Conservation (phyloP, 2,329 filamentous ascomycete genomes). For the Elsinoe perseae region DNA sequence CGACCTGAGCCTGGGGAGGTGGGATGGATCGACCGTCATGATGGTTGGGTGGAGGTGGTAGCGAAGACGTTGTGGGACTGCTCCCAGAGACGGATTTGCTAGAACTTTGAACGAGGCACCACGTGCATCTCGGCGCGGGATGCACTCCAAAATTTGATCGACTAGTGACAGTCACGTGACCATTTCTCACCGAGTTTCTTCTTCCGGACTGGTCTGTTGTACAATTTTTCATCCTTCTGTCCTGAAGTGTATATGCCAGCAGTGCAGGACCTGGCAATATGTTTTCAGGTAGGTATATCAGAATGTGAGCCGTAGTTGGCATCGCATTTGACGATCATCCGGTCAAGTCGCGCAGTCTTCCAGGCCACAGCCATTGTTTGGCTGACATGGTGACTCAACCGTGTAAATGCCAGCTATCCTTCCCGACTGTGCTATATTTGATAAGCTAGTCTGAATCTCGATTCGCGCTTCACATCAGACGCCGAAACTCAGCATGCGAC, state of each 20-base stretch:
- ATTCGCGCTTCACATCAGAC: too few relatives aligned
- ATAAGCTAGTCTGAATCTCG: too few relatives aligned
- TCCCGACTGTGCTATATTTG: background rate
- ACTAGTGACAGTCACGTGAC: background rate
- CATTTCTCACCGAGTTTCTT: background rate
- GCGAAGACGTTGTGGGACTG: constrained; percentile 11
- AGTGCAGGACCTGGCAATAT: background rate
- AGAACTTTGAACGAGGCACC: constrained; percentile 3
- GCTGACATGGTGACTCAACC: background rate
- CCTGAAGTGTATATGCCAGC: background rate
- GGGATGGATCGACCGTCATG: constrained; percentile 22
- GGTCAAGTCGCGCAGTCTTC: background rate
- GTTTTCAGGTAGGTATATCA: background rate
- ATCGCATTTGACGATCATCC: background rate
- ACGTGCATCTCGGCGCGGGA: constrained; percentile 5
- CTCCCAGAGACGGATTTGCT: constrained; percentile 4
- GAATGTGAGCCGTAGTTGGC: background rate
- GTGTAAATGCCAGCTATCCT: background rate
- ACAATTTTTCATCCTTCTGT: too few relatives aligned
- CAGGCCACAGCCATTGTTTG: background rate
- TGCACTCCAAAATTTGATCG: background rate
- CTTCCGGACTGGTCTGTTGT: background rate
- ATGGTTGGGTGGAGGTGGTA: constrained; percentile 13
- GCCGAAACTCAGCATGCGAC: too few relatives aligned
- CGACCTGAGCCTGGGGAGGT: constrained; percentile 36